Percentiles rank a stretch among this genome's conserved stretches.
Evolutionary conservation across 345 rosid species (phyloP).

Genomic region (Pelargonium nanum): DNA sequence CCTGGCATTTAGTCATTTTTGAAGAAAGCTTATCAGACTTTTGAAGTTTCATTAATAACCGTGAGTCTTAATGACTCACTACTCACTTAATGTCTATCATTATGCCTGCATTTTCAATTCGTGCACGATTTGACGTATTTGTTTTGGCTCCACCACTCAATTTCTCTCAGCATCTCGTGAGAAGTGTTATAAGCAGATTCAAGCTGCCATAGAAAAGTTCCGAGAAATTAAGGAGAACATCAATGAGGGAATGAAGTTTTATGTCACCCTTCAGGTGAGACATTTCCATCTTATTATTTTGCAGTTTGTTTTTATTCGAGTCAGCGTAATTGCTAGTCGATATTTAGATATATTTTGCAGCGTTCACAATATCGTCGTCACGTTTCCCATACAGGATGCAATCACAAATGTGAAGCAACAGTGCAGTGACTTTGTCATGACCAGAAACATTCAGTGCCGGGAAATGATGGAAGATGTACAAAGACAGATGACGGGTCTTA

Average conservation of each 20-base stretch:
- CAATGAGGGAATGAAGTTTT: constrained; percentile 92
- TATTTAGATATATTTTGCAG: too few relatives aligned
- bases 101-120: constrained; percentile 1
- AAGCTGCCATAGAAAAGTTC: constrained; percentile 76
- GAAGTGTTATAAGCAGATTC: constrained; percentile 87
- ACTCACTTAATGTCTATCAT: too few relatives aligned
- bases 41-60: too few relatives aligned
- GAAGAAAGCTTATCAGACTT: too few relatives aligned
- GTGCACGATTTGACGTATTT: constrained; percentile 11
- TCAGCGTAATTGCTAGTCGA: too few relatives aligned
- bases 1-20: too few relatives aligned
- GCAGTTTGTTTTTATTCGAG: too few relatives aligned
- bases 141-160: too few relatives aligned
- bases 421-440: constrained; percentile 95
- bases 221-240: constrained; percentile 93
- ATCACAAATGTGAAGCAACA: constrained; percentile 92
- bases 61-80: too few relatives aligned
- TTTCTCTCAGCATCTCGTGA: constrained; percentile 78
- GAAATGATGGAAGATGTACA: constrained; percentile 98
- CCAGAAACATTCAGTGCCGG: constrained; percentile 89
- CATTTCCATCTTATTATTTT: too few relatives aligned
- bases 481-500: constrained; percentile 76
- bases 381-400: constrained; percentile 95
- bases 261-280: constrained; percentile 89
- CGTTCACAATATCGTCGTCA: too few relatives aligned